Evolutionary conservation across 306 rosid genomes (phyloP).

Genomic region (Begonia peltatifolia): DNA sequence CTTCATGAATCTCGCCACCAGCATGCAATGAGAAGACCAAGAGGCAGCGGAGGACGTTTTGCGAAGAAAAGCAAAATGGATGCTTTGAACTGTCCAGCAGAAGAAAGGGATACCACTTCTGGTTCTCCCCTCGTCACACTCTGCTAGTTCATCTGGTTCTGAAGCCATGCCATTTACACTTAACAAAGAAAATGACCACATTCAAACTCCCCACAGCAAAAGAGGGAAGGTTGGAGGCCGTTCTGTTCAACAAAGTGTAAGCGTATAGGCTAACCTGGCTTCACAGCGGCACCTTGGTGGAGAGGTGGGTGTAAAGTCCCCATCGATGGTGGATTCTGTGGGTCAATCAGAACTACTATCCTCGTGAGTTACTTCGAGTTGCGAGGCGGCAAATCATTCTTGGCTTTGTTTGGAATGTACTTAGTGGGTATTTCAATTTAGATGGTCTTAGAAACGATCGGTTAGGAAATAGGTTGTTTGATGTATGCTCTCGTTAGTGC

Average conservation of each 20-base stretch:
- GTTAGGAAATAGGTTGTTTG: no score
- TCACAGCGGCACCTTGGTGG: slow-evolving; percentile 7
- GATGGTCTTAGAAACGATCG: background rate
- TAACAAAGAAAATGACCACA: slow-evolving; percentile 16
- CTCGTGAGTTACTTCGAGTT: slow-evolving; percentile 29
- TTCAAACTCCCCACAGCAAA: slow-evolving; percentile 74
- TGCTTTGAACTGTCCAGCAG: slow-evolving; percentile 24
- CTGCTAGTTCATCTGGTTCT: slow-evolving; percentile 75
- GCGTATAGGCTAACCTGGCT: background rate
- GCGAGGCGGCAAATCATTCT: slow-evolving; percentile 98
- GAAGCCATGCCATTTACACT: slow-evolving; percentile 43
- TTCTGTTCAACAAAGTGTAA: background rate
- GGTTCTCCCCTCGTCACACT: slow-evolving; percentile 64
- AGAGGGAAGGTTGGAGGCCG: slow-evolving; percentile 65
- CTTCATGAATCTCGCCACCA: slow-evolving; percentile 97
- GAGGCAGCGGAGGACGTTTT: slow-evolving; percentile 93
- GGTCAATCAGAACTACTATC: slow-evolving; percentile 23
- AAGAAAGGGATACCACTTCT: slow-evolving; percentile 36
- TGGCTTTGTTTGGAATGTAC: slow-evolving; percentile 41
- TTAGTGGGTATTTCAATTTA: no score
- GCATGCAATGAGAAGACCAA: slow-evolving; percentile 95
- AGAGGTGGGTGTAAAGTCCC: slow-evolving; percentile 28
- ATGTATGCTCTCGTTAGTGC: no score
- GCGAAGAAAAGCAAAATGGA: slow-evolving; percentile 54
- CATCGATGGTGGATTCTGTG: slow-evolving; percentile 19